Conservation (phyloP, 768 basidiomycete genomes). For the Pleurotus sapidus region DNA sequence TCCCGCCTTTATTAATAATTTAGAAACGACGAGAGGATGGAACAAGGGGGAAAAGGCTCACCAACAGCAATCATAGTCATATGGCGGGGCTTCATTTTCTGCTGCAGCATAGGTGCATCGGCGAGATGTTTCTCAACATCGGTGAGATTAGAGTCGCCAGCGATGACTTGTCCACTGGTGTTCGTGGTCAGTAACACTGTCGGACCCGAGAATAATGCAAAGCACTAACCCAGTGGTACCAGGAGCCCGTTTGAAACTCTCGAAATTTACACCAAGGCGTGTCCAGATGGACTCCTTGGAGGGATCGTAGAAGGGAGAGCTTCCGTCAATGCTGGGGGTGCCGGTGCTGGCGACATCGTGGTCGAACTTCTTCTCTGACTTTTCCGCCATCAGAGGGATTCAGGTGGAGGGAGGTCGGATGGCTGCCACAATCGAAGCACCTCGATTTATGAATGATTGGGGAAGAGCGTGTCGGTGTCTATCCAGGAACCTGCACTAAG, state of each 20-base stretch:
- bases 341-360: slow-evolving; percentile 21
- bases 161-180: slow-evolving; percentile 34
- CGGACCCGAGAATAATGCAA: neutral
- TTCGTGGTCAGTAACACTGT: neutral
- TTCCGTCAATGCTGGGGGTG: slow-evolving; percentile 18
- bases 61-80: slow-evolving; percentile 48
- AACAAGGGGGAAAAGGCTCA: slow-evolving; percentile 17
- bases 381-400: slow-evolving; percentile 21
- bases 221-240: slow-evolving; percentile 39
- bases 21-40: neutral
- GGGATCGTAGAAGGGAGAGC: slow-evolving; percentile 42
- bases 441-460: neutral
- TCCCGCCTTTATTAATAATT: slow-evolving; percentile 30
- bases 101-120: slow-evolving; percentile 43
- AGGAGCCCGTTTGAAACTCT: slow-evolving; percentile 47
- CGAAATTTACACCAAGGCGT: slow-evolving; percentile 35
- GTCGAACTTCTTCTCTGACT: slow-evolving; percentile 31
- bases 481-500: neutral
- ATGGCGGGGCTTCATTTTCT: slow-evolving; percentile 47
- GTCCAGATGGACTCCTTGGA: slow-evolving; percentile 45
- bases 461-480: neutral
- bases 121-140: slow-evolving; percentile 33
- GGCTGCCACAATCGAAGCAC: slow-evolving; percentile 1
- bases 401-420: slow-evolving; percentile 6
- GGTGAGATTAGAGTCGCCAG: slow-evolving; percentile 29